Conservation (phyloP, 768 basidiomycete genomes). For the Auricularia cornea region DNA sequence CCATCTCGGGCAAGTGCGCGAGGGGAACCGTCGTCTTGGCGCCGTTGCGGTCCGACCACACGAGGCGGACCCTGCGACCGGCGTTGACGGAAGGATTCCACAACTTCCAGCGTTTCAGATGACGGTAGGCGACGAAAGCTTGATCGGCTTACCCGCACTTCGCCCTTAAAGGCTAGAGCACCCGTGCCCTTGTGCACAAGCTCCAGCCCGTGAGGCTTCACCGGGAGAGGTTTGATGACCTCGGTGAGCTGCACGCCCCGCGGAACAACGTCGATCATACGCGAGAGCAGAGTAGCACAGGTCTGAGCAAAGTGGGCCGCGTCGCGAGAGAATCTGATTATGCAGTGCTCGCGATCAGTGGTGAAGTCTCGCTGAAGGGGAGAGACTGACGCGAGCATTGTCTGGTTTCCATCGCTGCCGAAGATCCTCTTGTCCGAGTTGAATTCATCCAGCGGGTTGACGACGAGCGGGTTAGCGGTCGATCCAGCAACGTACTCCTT, state of each 20-base stretch:
- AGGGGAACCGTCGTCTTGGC: neutral
- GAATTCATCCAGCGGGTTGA: slow-evolving; percentile 25
- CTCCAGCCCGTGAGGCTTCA: neutral
- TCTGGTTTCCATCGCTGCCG: slow-evolving; percentile 31
- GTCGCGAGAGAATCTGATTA: slow-evolving; percentile 23
- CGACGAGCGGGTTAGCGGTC: slow-evolving; percentile 33
- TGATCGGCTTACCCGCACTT: neutral
- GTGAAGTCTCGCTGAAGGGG: neutral
- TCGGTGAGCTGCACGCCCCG: slow-evolving; percentile 35
- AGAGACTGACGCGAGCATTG: slow-evolving; percentile 29
- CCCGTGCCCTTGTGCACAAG: neutral
- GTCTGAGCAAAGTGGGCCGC: slow-evolving; percentile 29
- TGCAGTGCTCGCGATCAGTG: neutral
- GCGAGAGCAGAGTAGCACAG: slow-evolving; percentile 32
- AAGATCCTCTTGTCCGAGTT: slow-evolving; percentile 35
- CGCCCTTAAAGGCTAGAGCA: neutral
- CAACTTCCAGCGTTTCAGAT: neutral
- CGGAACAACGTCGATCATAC: slow-evolving; percentile 44
- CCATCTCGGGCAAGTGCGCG: neutral
- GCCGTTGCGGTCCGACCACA: neutral
- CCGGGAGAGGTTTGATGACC: slow-evolving; percentile 15
- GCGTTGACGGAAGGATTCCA: neutral
- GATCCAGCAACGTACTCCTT: slow-evolving; percentile 33
- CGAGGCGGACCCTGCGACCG: neutral
- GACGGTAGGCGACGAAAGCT: no score